A percentile compares a stretch with the other conserved stretches of the same genome.
Conservation (phyloP, 306 rosid genomes). For the Lathyrus tuberosus region DNA sequence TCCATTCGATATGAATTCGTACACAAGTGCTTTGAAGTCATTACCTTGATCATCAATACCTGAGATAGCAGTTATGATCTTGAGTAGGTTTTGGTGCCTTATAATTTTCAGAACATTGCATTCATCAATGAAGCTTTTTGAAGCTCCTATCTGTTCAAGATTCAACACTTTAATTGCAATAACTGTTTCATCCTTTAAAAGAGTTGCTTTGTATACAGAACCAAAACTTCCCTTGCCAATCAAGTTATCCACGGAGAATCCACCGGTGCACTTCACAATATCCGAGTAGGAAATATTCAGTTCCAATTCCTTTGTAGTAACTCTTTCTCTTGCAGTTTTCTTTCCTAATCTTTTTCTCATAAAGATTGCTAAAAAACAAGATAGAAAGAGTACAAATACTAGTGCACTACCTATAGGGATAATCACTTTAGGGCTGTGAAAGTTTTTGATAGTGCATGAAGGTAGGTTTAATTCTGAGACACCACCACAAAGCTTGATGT, state of each 20-base stretch:
- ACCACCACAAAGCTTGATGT: constrained; percentile 46
- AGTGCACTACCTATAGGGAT: constrained; percentile 36
- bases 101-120: constrained; percentile 37
- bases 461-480: constrained; percentile 39
- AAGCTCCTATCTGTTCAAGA: constrained; percentile 42
- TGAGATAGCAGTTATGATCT: constrained; percentile 43
- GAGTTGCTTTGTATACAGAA: constrained; percentile 47
- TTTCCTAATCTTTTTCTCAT: constrained; percentile 17
- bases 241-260: constrained; percentile 44
- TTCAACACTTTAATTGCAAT: constrained; percentile 48
- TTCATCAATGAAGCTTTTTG: constrained; percentile 37
- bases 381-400: constrained; percentile 15
- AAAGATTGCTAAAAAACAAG: constrained; percentile 20
- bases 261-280: constrained; percentile 35
- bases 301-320: neutral
- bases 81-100: constrained; percentile 48
- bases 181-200: constrained; percentile 14
- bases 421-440: constrained; percentile 27
- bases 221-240: constrained; percentile 50
- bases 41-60: constrained; percentile 45
- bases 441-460: constrained; percentile 26
- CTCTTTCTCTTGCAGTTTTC: constrained; percentile 2
- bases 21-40: constrained; percentile 46
- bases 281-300: constrained; percentile 41
- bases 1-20: constrained; percentile 41